Conservation (phyloP, 768 basidiomycete species). For the Podaxis pistillaris region DNA sequence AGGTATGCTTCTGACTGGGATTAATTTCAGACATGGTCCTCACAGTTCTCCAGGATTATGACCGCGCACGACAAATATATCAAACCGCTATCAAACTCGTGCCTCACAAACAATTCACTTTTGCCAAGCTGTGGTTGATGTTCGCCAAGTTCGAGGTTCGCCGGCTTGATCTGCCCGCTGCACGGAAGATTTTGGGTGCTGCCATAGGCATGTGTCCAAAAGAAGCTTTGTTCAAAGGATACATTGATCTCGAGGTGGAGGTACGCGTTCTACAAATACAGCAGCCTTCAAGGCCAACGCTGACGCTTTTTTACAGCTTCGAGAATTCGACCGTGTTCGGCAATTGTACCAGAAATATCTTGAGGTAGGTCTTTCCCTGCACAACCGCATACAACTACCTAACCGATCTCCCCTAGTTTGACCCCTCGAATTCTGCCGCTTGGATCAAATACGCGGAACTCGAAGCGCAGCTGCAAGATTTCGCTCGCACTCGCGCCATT, state of each 20-base stretch:
- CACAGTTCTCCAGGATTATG: constrained; percentile 59
- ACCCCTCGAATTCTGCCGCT: constrained; percentile 85
- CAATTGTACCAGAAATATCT: constrained; percentile 92
- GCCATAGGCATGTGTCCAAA: constrained; percentile 97
- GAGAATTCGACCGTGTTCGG: constrained; percentile 94
- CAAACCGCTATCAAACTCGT: constrained; percentile 86
- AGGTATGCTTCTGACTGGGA: constrained; percentile 45
- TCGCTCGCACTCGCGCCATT: constrained; percentile 86
- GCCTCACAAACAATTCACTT: constrained; percentile 96
- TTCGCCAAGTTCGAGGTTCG: constrained; percentile 93
- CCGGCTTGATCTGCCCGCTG: constrained; percentile 74
- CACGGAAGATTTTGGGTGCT: constrained; percentile 85
- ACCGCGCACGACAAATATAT: constrained; percentile 87
- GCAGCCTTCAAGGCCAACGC: neutral
- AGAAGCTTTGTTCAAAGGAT: constrained; percentile 92
- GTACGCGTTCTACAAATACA: constrained; percentile 38
- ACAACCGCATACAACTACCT: neutral
- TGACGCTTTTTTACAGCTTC: constrained; percentile 47
- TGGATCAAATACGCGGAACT: constrained; percentile 98
- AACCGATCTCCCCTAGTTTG: constrained; percentile 48
- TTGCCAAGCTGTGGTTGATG: constrained; percentile 94
- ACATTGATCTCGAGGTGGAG: constrained; percentile 91
- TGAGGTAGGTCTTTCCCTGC: constrained; percentile 50
- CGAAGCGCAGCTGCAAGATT: constrained; percentile 84
- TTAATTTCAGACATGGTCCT: neutral